Conservation (phyloP, 2,329 filamentous ascomycete genomes). For the Nemania abortiva region DNA sequence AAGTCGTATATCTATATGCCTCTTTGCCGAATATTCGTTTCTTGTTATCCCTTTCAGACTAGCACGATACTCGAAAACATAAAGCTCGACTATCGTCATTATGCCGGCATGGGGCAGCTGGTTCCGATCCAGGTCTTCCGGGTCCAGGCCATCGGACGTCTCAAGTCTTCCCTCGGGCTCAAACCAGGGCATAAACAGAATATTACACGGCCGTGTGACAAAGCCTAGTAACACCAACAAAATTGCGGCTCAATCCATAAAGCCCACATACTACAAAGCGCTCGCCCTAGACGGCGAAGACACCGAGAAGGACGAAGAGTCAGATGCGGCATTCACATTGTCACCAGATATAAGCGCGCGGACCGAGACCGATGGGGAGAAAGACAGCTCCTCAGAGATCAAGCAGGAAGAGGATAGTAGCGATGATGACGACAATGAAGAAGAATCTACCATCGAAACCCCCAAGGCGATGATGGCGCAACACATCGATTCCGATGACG, state of each 20-base stretch:
- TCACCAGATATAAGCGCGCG: too few relatives aligned
- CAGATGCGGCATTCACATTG: too few relatives aligned
- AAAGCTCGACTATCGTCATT: not conserved
- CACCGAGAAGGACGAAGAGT: not conserved
- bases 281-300: not conserved
- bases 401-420: not conserved
- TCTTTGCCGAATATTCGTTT: not conserved
- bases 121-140: conserved; percentile 26
- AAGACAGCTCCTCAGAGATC: too few relatives aligned
- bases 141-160: not conserved
- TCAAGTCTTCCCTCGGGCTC: conserved; percentile 5
- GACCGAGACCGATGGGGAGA: not conserved
- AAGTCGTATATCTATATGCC: not conserved
- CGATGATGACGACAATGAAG: not conserved
- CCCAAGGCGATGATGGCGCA: conserved; percentile 13
- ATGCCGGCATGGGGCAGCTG: conserved; percentile 39
- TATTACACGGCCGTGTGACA: conserved; percentile 44
- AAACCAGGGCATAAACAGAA: conserved; percentile 25
- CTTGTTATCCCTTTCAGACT: not conserved
- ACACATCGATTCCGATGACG: conserved; percentile 6
- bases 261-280: not conserved
- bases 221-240: conserved; percentile 32
- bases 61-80: not conserved
- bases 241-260: not conserved
- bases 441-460: not conserved